Percentiles rank a stretch among this genome's conserved stretches.
phyloP scores from a whole-genome alignment of 2,329 filamentous ascomycete species.

The Aspergillus ibericus region DNA sequence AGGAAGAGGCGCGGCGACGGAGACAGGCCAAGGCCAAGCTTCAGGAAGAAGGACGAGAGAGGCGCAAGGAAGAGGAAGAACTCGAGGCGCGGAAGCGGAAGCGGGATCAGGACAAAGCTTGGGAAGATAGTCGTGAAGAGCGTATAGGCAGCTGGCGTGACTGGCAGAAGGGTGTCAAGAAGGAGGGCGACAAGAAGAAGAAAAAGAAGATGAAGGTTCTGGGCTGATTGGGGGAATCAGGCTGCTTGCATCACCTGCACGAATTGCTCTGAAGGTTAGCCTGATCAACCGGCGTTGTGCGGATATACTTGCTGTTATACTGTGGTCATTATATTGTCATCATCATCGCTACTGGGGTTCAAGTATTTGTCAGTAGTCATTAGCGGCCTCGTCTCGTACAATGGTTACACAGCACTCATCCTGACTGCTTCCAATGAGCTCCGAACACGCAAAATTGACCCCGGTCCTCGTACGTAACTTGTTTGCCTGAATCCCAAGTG shows the following conservation, averaged over 20 bases:
- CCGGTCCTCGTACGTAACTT: too few relatives aligned
- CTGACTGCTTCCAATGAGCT: not conserved
- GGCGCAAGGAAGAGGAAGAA: slow-evolving; percentile 83
- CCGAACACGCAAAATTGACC: not conserved
- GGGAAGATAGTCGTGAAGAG: slow-evolving; percentile 89
- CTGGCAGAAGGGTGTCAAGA: slow-evolving; percentile 72
- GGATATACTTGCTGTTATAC: not conserved
- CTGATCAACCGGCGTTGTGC: not conserved
- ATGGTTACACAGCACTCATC: not conserved
- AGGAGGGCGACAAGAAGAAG: slow-evolving; percentile 56
- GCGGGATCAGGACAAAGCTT: slow-evolving; percentile 89
- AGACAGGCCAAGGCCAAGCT: slow-evolving; percentile 90
- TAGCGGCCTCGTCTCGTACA: not conserved
- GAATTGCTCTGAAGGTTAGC: not conserved
- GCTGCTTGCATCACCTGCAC: not conserved
- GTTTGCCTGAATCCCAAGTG: too few relatives aligned
- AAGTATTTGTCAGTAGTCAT: not conserved
- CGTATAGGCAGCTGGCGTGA: slow-evolving; percentile 92
- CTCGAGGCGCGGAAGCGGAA: slow-evolving; percentile 76
- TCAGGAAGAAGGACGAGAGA: slow-evolving; percentile 91
- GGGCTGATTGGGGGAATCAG: slow-evolving; percentile 30
- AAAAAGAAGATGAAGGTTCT: slow-evolving; percentile 59
- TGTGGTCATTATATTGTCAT: not conserved
- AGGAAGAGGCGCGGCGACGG: slow-evolving; percentile 82
- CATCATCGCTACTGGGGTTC: not conserved